These are phyloP conservation scores for Flaveria linearis DNA, from an alignment of 129 eudicot genomes.

Conservation along the genomic window DNA sequence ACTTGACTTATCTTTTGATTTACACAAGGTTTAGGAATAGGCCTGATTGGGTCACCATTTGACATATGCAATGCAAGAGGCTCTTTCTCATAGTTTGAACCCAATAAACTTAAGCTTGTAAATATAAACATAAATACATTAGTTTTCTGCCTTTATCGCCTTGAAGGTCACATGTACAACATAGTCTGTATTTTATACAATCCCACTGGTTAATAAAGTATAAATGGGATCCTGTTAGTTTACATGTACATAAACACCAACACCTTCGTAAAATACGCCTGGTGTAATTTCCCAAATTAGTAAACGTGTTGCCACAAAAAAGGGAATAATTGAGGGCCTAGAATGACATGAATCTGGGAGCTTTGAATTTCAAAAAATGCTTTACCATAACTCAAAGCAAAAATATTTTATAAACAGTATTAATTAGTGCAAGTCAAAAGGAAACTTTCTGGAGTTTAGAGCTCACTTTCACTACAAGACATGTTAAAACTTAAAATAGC, in stretches of 20 bases:
- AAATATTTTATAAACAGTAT: constrained; percentile 9
- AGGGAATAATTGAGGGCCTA: constrained; percentile 13
- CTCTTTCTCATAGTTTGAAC: too few species aligned
- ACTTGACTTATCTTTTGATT: too few species aligned
- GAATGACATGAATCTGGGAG: constrained; percentile 34
- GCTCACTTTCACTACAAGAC: constrained; percentile 44
- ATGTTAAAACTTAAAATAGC: constrained; percentile 33
- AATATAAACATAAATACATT: neutral
- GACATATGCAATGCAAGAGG: too few species aligned
- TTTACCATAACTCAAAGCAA: constrained; percentile 30
- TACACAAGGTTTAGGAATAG: too few species aligned
- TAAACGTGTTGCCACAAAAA: constrained; percentile 23
- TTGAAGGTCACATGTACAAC: neutral
- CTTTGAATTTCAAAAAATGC: constrained; percentile 28
- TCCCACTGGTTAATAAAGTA: neutral
- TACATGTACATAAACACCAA: neutral
- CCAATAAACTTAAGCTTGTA: neutral
- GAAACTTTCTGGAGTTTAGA: constrained; percentile 42
- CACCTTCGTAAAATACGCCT: neutral
- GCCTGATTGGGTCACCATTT: too few species aligned
- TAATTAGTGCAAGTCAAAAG: constrained; percentile 39
- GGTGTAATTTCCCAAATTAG: constrained; percentile 4
- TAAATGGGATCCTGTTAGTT: neutral
- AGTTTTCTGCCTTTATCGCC: neutral
- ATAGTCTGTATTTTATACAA: neutral